Evolutionary conservation across 2,329 filamentous ascomycete genomes (phyloP).

Genomic region (Exophiala sp.): DNA sequence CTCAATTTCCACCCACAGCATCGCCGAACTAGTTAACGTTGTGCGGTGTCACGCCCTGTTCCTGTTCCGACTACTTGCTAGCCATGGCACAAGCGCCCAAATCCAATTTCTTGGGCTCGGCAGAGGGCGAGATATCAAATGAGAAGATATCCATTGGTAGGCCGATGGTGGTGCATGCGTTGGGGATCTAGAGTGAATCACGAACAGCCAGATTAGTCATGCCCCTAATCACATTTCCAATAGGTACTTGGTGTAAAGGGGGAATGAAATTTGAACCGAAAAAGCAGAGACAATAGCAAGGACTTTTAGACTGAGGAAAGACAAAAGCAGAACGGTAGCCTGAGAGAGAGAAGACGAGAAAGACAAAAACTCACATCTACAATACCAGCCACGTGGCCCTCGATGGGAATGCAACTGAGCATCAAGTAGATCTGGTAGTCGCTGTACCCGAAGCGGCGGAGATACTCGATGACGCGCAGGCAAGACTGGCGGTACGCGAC

Average conservation of each 20-base stretch:
- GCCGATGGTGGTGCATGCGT: conserved; percentile 82
- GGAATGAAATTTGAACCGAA: too few relatives aligned
- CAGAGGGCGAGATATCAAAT: conserved; percentile 72
- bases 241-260: too few relatives aligned
- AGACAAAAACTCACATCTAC: conserved; percentile 53
- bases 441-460: conserved; percentile 62
- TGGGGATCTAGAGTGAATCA: conserved; percentile 56
- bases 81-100: conserved; percentile 61
- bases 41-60: neutral
- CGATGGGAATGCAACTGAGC: conserved; percentile 76
- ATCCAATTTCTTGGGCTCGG: conserved; percentile 55
- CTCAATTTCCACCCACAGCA: neutral
- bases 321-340: conserved; percentile 3
- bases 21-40: neutral
- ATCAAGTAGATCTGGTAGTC: conserved; percentile 81
- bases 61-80: conserved; percentile 3
- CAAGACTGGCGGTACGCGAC: conserved; percentile 80
- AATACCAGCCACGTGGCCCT: conserved; percentile 82
- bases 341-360: neutral
- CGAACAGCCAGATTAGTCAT: conserved; percentile 2
- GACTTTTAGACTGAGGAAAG: too few relatives aligned
- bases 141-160: conserved; percentile 92
- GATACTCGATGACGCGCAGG: conserved; percentile 71
- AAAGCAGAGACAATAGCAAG: too few relatives aligned
- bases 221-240: too few relatives aligned